Base-by-base conservation (phyloP, 371 early-diverging fungal genomes). In the Mucor racemosus region DNA sequence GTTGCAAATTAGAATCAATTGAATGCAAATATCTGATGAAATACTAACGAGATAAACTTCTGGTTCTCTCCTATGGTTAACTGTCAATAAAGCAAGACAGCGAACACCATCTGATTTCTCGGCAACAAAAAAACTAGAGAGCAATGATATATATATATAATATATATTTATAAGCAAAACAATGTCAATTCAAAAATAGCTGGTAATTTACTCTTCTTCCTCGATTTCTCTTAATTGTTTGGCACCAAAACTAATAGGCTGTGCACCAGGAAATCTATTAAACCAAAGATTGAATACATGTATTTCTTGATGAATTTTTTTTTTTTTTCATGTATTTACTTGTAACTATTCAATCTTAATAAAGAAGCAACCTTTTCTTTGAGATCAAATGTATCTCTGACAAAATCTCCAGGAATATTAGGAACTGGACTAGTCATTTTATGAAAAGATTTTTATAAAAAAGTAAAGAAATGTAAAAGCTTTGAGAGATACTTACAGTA, bases 71-170 rank as follows among this genome's bases (percentile, higher is more conserved):
- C 71, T 58, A n/a, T 65, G 36, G 63, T 80, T 68, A 7, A 77
- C 66, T 5, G 82, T 74, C 57, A 93, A 81, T 39, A 90, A 84
- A 46, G 97, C 81, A 2, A 99, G 82, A 54, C 92, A 95, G 19
- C 99, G 90, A 6, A 96, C 87, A 26, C 99, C 99, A 82, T 99
- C 99, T 9, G 97, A 95, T 76, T 99, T 99, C 77, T 99, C 99
- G 73, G 96, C 94, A 14, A 99, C 98, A 80, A 91, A 95, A 76
- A 95, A 99, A 84, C 89, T 88, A 41, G 13, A 33, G 21, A 58
- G 26, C 7, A 21, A 39, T 61, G 21, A 26, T 26, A 26, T 3
- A 26, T 26, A 26, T 1, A 26, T 26, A 26, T n/a, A n/a, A n/a
- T n/a, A n/a, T n/a, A n/a, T n/a, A n/a, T 36, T 36, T 36, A 6